phyloP scores from a whole-genome alignment of 2,329 filamentous ascomycete species.

The Madurella mycetomatis region DNA sequence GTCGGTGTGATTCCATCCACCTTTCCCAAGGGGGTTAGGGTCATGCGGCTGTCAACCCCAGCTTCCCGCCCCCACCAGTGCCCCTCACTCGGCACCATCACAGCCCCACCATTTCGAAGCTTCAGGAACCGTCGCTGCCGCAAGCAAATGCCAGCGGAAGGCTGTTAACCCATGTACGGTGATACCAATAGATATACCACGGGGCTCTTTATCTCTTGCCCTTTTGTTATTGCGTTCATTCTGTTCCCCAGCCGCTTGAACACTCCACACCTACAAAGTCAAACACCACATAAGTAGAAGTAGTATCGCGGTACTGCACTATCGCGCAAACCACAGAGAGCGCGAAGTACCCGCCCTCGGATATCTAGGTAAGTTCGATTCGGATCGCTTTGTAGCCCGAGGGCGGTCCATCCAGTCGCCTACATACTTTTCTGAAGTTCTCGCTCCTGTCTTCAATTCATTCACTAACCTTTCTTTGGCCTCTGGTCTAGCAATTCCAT shows the following conservation, averaged over 20 bases:
- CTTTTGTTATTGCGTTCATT: neutral
- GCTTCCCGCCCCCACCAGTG: neutral
- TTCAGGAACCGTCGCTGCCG: slow-evolving; percentile 25
- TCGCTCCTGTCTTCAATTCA: too few relatives aligned
- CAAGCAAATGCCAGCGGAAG: neutral
- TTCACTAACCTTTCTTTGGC: too few relatives aligned
- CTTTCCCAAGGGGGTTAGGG: neutral
- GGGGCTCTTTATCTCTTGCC: neutral
- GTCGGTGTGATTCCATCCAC: neutral
- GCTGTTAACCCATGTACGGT: neutral
- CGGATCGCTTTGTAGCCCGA: too few relatives aligned
- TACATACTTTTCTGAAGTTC: too few relatives aligned
- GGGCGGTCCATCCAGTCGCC: too few relatives aligned
- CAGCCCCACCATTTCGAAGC: slow-evolving; percentile 27
- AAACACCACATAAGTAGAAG: too few relatives aligned
- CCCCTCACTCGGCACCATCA: neutral
- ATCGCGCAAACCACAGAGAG: too few relatives aligned
- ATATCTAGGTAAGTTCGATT: too few relatives aligned
- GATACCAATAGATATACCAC: neutral
- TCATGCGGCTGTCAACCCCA: neutral
- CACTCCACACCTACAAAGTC: too few relatives aligned
- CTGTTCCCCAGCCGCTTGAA: too few relatives aligned
- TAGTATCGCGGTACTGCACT: too few relatives aligned
- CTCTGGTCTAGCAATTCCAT: neutral
- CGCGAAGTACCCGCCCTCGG: too few relatives aligned